These are phyloP conservation scores for Hypsizygus ulmarius DNA, from an alignment of 1,284 basidiomycete species.

Conservation along the genomic window DNA sequence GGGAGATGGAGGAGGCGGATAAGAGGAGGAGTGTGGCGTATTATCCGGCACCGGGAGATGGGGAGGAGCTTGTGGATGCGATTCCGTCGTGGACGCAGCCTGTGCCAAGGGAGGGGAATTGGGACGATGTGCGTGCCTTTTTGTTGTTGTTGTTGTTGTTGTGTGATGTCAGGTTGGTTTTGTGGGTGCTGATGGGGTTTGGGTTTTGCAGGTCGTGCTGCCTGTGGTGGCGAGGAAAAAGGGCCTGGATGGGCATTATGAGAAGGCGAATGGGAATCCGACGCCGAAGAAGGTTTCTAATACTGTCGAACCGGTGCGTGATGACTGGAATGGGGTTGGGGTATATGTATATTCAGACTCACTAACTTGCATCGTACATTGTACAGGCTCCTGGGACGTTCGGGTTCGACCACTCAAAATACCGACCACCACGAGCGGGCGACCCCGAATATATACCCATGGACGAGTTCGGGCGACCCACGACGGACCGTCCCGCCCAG, in stretches of 20 bases:
- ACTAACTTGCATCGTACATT: slow-evolving; percentile 11
- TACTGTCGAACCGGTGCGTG: slow-evolving; percentile 53
- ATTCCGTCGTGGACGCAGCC: slow-evolving; percentile 79
- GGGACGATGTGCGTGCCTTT: slow-evolving; percentile 65
- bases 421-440: slow-evolving; percentile 43
- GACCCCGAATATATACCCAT: slow-evolving; percentile 46
- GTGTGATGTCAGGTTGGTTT: not conserved
- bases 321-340: slow-evolving; percentile 6
- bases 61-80: slow-evolving; percentile 56
- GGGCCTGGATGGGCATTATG: slow-evolving; percentile 67
- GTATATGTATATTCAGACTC: slow-evolving; percentile 7
- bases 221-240: slow-evolving; percentile 80
- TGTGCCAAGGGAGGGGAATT: slow-evolving; percentile 58
- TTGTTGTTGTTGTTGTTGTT: slow-evolving; percentile 2
- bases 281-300: slow-evolving; percentile 43
- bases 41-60: slow-evolving; percentile 57
- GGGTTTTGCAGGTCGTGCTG: slow-evolving; percentile 38
- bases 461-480: slow-evolving; percentile 59
- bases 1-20: slow-evolving; percentile 30
- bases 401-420: slow-evolving; percentile 67
- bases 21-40: slow-evolving; percentile 50
- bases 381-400: slow-evolving; percentile 80
- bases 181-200: slow-evolving; percentile 8
- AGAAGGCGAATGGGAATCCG: slow-evolving; percentile 61
- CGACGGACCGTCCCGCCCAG: slow-evolving; percentile 19